Evolutionary conservation across 768 basidiomycete species (phyloP).

Genomic region (Guyanaporus albipodus): DNA sequence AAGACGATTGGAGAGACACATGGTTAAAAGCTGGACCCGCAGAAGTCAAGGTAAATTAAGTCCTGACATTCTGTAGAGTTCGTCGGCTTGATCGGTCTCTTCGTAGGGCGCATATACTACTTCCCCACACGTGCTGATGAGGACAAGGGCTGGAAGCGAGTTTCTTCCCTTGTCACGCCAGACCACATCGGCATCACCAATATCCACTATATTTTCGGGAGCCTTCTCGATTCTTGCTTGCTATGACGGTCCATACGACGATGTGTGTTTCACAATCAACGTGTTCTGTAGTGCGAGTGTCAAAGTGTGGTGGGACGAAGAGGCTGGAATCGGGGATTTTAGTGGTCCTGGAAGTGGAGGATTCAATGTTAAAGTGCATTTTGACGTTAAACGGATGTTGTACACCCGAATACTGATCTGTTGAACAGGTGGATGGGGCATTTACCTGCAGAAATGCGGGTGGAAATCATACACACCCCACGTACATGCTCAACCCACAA

Average conservation of each 20-base stretch:
- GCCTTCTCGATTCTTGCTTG: conserved; percentile 55
- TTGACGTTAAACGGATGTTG: neutral
- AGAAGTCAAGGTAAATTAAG: conserved; percentile 36
- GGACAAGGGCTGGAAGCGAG: conserved; percentile 8
- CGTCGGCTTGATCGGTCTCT: neutral
- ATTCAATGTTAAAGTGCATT: conserved; percentile 16
- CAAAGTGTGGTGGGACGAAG: conserved; percentile 46
- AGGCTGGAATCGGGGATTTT: conserved; percentile 12
- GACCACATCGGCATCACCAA: neutral
- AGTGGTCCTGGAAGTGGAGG: neutral
- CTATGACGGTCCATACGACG: conserved; percentile 60
- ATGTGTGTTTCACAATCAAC: conserved; percentile 66
- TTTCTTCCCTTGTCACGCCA: conserved; percentile 23
- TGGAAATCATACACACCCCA: conserved; percentile 75
- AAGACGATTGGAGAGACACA: conserved; percentile 27
- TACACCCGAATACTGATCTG: neutral
- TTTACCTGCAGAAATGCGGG: conserved; percentile 74
- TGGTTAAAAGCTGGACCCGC: conserved; percentile 29
- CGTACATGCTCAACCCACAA: conserved; percentile 90
- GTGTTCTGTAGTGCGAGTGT: conserved; percentile 42
- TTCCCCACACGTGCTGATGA: conserved; percentile 40
- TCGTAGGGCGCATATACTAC: conserved; percentile 43
- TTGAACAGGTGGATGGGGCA: conserved; percentile 50
- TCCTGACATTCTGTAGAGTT: neutral
- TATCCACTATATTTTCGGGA: conserved; percentile 31